phyloP scores from a whole-genome alignment of 164 flowering plant genomes.

The Liriodendron chinense region DNA sequence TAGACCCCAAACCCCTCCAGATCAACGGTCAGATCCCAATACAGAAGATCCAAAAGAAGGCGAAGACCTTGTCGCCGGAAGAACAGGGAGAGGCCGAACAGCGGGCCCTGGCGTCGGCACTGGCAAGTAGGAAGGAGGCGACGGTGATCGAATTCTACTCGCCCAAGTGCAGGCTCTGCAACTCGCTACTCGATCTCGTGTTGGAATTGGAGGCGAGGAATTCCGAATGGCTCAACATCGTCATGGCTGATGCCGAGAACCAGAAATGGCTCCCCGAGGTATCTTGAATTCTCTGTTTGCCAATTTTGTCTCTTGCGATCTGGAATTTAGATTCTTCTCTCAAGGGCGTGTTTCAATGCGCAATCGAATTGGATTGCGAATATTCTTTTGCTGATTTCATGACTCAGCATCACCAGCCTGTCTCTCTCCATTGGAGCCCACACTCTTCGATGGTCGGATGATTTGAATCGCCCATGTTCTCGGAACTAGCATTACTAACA shows the following conservation, averaged over 20 bases:
- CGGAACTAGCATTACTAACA: too few species aligned
- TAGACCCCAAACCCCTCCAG: constrained; percentile 14
- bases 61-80: constrained; percentile 37
- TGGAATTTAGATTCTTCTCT: too few species aligned
- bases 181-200: constrained; percentile 64
- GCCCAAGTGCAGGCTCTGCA: constrained; percentile 85
- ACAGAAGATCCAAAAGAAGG: constrained; percentile 4
- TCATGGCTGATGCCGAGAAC: constrained; percentile 97
- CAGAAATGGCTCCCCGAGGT: constrained; percentile 98
- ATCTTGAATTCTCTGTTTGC: neutral
- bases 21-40: constrained; percentile 5
- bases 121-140: constrained; percentile 78
- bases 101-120: constrained; percentile 74
- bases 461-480: too few species aligned
- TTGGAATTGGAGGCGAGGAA: constrained; percentile 68
- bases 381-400: too few species aligned
- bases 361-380: too few species aligned
- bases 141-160: constrained; percentile 92
- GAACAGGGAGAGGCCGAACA: constrained; percentile 94
- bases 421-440: too few species aligned
- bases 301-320: too few species aligned
- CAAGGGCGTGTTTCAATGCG: too few species aligned
- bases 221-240: constrained; percentile 75
- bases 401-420: too few species aligned
- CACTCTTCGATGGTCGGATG: too few species aligned